Base-by-base conservation (phyloP, 2,329 filamentous ascomycete species). In the Pseudogymnoascus sp. region DNA sequence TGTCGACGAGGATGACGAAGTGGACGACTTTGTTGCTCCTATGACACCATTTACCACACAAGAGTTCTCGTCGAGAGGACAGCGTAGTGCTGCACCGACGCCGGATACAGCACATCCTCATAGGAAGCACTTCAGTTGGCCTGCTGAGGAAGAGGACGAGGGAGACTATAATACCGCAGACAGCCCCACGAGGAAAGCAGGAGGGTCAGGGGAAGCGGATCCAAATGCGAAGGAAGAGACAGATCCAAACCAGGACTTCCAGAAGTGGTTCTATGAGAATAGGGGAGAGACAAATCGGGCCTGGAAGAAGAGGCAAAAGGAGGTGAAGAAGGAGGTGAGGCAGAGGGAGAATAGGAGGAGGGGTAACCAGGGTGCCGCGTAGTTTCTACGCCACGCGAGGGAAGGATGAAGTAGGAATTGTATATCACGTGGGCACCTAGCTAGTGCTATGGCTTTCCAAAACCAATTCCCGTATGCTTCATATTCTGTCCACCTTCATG, bases 11-110 rank as follows among this genome's bases (percentile, higher is more conserved):
- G 79, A 82, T 21, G 82, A 80, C 11, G 73, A 76, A 1, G 73
- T 78, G 8, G 73, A 76, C 66, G 68, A 72, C 60, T 67, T 59
- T 25, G 31, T 59, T 63, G 67, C 78, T 3, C 93, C 92, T 11
- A 85, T 91, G 75, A 97, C 93, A 0, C 93, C 93, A 0, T 96
- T 87, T 73, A 91, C 90, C 0, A 86, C 87, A 66, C 84, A 87
- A 68, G 93, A 97, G 68, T 79, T 93, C 31, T 88, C 91, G 69
- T 85, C 80, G 76, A 84, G 92, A 66, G 84, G 84, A 60, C 73
- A 90, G n/a, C 84, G 95, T 63, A 97, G 92, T 72, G 92, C 92
- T 5, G 95, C 95, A 2, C 95, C 95, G 0, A 99, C 95, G 0
- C 95, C 95, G 0, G 95, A 99, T 72, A 97, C 95, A 0, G 91